Percentiles rank a stretch among this genome's conserved stretches.
phyloP scores from a whole-genome alignment of 176 grass and related monocot species.

The Urochloa ruziziensis region DNA sequence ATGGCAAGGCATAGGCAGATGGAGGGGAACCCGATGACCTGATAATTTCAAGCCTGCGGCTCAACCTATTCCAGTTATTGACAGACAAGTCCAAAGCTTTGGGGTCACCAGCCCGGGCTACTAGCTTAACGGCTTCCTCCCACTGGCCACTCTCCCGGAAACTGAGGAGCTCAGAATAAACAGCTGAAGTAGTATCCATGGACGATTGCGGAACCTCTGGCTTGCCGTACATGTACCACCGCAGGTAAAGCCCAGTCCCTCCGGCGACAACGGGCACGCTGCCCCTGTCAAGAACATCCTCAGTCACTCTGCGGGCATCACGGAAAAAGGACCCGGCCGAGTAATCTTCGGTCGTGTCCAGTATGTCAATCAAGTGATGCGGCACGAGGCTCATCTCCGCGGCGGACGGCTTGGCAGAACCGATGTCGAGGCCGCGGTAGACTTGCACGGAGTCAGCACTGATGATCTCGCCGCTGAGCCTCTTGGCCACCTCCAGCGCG shows the following conservation, averaged over 20 bases:
- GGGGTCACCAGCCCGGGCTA: conserved; percentile 62
- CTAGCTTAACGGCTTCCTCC: conserved; percentile 67
- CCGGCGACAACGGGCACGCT: conserved; percentile 56
- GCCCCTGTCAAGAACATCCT: conserved; percentile 44
- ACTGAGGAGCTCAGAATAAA: conserved; percentile 49
- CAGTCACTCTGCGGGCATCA: conserved; percentile 53
- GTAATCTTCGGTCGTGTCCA: conserved; percentile 62
- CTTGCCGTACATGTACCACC: conserved; percentile 92
- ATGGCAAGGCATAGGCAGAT: neutral
- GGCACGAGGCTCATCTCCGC: conserved; percentile 38
- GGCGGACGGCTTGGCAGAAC: conserved; percentile 64
- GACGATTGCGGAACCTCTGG: conserved; percentile 63
- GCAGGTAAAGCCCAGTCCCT: conserved; percentile 72
- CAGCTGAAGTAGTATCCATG: conserved; percentile 24
- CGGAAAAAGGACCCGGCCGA: conserved; percentile 68
- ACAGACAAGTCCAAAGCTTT: conserved; percentile 47
- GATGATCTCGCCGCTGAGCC: conserved; percentile 73
- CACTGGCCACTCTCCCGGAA: conserved; percentile 49
- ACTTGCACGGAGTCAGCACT: conserved; percentile 71
- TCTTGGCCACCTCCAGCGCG: conserved; percentile 57
- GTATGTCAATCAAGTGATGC: conserved; percentile 65
- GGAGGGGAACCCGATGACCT: neutral
- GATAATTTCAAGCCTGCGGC: neutral
- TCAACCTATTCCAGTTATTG: conserved; percentile 54
- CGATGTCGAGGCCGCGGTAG: conserved; percentile 65